Percentiles rank a stretch among this genome's conserved stretches.
phyloP scores from a whole-genome alignment of 2,329 filamentous ascomycete genomes.

The Macrophomina phaseolina region DNA sequence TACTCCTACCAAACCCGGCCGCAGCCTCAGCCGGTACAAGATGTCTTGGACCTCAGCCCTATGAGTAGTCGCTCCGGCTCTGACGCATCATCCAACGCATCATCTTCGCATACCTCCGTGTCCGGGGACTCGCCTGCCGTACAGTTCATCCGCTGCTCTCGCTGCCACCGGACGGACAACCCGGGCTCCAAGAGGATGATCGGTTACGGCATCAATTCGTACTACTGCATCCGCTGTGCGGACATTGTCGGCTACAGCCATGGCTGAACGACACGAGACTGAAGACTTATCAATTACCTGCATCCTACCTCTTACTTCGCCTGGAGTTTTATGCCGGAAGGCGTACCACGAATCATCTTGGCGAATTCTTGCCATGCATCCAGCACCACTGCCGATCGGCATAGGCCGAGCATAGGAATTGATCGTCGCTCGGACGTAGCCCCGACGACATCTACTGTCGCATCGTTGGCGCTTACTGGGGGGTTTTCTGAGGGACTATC shows the following conservation, averaged over 20 bases:
- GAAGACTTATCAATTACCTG: background rate
- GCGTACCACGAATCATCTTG: background rate
- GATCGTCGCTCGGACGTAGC: slow-evolving; percentile 15
- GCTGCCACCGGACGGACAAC: slow-evolving; percentile 30
- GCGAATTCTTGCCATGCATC: background rate
- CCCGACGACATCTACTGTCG: slow-evolving; percentile 7
- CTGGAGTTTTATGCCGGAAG: background rate
- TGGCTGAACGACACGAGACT: slow-evolving; percentile 35
- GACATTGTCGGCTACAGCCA: slow-evolving; percentile 46
- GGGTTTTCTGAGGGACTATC: background rate
- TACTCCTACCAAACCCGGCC: slow-evolving; percentile 35
- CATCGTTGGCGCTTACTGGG: background rate
- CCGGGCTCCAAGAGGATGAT: slow-evolving; percentile 38
- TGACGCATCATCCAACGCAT: background rate
- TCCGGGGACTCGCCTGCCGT: slow-evolving; percentile 16
- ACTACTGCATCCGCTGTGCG: slow-evolving; percentile 50
- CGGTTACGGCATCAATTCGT: slow-evolving; percentile 46
- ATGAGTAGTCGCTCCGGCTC: slow-evolving; percentile 18
- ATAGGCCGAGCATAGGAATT: background rate
- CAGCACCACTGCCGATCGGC: background rate
- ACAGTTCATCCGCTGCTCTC: slow-evolving; percentile 29
- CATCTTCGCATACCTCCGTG: slow-evolving; percentile 17
- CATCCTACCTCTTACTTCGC: background rate
- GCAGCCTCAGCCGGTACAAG: slow-evolving; percentile 32
- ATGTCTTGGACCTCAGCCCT: slow-evolving; percentile 28